Percentiles rank a stretch among this genome's conserved stretches.
Conservation (phyloP, 2,329 filamentous ascomycete genomes). For the Saccharata proteae region DNA sequence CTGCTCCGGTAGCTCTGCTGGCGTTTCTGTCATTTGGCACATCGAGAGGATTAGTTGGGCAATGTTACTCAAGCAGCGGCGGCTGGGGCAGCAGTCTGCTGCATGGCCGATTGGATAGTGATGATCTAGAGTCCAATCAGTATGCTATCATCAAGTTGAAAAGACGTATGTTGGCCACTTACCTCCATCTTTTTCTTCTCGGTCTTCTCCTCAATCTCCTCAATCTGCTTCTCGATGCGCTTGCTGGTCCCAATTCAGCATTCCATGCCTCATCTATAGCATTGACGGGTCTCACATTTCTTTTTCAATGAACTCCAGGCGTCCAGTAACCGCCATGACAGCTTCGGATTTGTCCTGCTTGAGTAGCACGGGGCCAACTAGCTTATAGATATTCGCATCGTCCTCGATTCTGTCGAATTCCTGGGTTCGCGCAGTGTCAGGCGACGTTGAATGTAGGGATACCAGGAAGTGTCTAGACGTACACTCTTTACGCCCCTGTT, state of each 20-base stretch:
- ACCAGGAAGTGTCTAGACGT: constrained; percentile 11
- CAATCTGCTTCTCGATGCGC: constrained; percentile 54
- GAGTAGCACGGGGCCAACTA: constrained; percentile 80
- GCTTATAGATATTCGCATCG: constrained; percentile 87
- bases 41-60: too few species aligned
- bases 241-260: constrained; percentile 37
- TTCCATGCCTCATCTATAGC: neutral
- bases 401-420: constrained; percentile 73
- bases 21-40: too few species aligned
- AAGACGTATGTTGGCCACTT: constrained; percentile 15
- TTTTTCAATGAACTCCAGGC: constrained; percentile 82
- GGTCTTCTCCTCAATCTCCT: constrained; percentile 50
- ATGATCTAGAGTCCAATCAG: constrained; percentile 6
- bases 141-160: neutral
- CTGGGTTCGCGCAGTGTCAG: constrained; percentile 29
- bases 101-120: constrained; percentile 7
- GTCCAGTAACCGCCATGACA: constrained; percentile 77
- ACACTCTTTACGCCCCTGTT: constrained; percentile 80
- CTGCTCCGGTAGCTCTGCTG: too few species aligned
- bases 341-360: constrained; percentile 93
- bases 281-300: constrained; percentile 62
- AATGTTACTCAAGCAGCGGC: constrained; percentile 9
- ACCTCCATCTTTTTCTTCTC: constrained; percentile 56
- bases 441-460: neutral
- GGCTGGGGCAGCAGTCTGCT: constrained; percentile 6